Conservation (phyloP, 768 basidiomycete species). For the Boletus sp. region DNA sequence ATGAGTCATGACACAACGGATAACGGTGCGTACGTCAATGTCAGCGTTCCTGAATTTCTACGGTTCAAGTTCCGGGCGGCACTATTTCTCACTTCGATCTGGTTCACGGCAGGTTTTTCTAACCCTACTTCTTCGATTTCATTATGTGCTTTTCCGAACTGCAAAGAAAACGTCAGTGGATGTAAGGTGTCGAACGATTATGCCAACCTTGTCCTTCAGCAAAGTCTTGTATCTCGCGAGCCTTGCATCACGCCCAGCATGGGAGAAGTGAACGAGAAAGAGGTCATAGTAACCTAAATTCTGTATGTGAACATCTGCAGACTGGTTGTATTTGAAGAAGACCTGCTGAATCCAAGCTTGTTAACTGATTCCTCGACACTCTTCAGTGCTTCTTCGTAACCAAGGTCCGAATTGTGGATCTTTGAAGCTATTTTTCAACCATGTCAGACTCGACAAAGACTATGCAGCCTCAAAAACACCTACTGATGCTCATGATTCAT, state of each 20-base stretch:
- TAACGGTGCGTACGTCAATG: background rate
- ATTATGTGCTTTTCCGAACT: conserved; percentile 28
- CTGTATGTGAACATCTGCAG: background rate
- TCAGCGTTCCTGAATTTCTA: background rate
- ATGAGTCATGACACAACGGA: conserved; percentile 37
- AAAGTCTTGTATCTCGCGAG: conserved; percentile 42
- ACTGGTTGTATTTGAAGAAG: background rate
- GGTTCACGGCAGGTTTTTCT: background rate
- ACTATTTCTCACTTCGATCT: background rate
- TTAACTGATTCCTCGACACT: conserved; percentile 22
- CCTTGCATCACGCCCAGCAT: conserved; percentile 37
- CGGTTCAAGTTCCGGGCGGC: background rate
- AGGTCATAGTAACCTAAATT: conserved; percentile 44
- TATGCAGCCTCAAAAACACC: background rate
- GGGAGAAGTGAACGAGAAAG: conserved; percentile 46
- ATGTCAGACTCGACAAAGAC: background rate
- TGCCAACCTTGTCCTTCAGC: conserved; percentile 27
- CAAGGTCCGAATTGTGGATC: background rate
- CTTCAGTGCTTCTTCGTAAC: conserved; percentile 16
- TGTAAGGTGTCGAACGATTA: background rate
- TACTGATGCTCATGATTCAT: conserved; percentile 31
- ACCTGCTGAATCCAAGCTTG: conserved; percentile 21
- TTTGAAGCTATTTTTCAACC: conserved; percentile 23
- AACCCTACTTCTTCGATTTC: conserved; percentile 1
- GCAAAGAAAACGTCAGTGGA: background rate